phyloP scores from a whole-genome alignment of 2,329 filamentous ascomycete species.

The Aspergillus sp. region DNA sequence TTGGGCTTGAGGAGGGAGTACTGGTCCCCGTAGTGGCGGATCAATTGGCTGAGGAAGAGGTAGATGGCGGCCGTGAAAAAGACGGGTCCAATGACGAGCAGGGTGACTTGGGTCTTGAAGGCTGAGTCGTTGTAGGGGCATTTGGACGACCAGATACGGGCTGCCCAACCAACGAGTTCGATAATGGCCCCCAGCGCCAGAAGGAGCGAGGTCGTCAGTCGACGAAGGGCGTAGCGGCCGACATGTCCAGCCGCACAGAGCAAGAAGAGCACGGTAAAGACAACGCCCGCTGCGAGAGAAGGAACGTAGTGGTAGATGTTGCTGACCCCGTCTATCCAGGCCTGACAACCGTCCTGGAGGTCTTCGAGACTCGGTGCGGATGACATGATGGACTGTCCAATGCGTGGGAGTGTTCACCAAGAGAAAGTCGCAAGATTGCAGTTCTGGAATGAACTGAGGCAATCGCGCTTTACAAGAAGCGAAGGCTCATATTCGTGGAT shows the following conservation, averaged over 20 bases:
- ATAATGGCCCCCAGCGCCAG: not conserved
- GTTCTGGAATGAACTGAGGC: too few relatives aligned
- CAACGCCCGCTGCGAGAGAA: not conserved
- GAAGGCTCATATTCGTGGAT: too few relatives aligned
- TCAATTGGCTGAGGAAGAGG: not conserved
- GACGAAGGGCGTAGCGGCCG: not conserved
- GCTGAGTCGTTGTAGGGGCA: constrained; percentile 2
- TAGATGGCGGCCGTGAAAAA: constrained; percentile 7
- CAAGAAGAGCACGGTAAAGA: not conserved
- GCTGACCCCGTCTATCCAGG: not conserved
- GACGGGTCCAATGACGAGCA: constrained; percentile 5
- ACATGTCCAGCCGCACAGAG: not conserved
- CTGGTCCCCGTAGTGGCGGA: not conserved
- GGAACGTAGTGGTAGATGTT: not conserved
- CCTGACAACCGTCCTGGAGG: not conserved
- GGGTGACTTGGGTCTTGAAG: not conserved
- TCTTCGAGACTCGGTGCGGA: not conserved
- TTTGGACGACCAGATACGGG: not conserved
- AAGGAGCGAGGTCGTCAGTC: not conserved
- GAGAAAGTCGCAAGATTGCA: not conserved
- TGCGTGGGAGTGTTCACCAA: not conserved
- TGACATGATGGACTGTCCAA: not conserved
- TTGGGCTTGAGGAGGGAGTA: not conserved
- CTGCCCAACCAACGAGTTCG: constrained; percentile 2
- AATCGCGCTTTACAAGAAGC: too few relatives aligned